phyloP scores from a whole-genome alignment of 768 basidiomycete species.

The Suillus paluster region DNA sequence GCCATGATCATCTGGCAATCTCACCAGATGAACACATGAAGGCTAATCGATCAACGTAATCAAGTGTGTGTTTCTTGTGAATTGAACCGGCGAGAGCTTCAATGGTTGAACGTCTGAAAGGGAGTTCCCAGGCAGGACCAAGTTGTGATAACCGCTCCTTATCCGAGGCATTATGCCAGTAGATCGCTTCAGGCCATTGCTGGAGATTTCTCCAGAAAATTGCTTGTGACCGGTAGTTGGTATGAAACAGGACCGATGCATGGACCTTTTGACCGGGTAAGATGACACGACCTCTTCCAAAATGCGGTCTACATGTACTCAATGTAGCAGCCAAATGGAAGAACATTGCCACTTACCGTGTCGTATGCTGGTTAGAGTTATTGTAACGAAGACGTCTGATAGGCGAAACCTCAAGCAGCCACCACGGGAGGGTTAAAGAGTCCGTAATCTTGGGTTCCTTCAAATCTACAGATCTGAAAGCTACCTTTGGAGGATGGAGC shows the following conservation, averaged over 20 bases:
- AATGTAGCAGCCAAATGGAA: constrained; percentile 2
- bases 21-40: constrained; percentile 36
- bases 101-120: constrained; percentile 20
- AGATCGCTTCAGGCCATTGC: constrained; percentile 33
- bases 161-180: constrained; percentile 32
- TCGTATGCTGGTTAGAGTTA: constrained; percentile 28
- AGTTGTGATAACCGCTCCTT: constrained; percentile 22
- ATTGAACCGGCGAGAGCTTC: constrained; percentile 19
- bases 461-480: constrained; percentile 34
- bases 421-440: constrained; percentile 24
- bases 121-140: constrained; percentile 26
- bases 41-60: constrained; percentile 30
- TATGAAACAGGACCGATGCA: constrained; percentile 34
- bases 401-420: constrained; percentile 29
- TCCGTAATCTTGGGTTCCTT: constrained; percentile 21
- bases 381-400: constrained; percentile 31
- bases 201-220: constrained; percentile 24
- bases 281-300: constrained; percentile 29
- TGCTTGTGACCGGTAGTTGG: constrained; percentile 31
- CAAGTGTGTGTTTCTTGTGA: constrained; percentile 7
- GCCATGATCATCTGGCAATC: background rate
- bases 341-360: constrained; percentile 14
- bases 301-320: constrained; percentile 27
- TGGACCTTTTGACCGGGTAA: constrained; percentile 36
- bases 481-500: constrained; percentile 26